Percentiles rank a stretch among this genome's conserved stretches.
Conservation (phyloP, 768 basidiomycete genomes). For the Paxillus rubicundulus region DNA sequence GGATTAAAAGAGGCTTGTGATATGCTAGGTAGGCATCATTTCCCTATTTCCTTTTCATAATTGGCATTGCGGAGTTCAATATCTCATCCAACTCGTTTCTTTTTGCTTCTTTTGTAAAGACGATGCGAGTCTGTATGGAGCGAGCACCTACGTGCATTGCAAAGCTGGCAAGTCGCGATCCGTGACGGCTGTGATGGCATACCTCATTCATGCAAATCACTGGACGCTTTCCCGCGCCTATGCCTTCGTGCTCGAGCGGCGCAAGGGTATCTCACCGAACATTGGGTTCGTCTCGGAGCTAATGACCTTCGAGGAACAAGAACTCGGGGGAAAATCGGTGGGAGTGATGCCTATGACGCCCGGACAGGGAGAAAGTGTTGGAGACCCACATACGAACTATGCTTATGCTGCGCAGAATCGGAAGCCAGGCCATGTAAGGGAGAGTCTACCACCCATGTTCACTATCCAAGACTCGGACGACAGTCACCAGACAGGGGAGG, state of each 20-base stretch:
- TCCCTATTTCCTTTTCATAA: conserved; percentile 1
- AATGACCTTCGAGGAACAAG: conserved; percentile 95
- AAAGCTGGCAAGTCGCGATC: conserved; percentile 95
- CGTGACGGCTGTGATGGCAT: conserved; percentile 95
- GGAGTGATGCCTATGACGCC: conserved; percentile 19
- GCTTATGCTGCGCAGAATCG: conserved; percentile 46
- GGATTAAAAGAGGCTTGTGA: conserved; percentile 85
- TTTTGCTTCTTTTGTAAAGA: conserved; percentile 45
- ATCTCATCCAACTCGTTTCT: conserved; percentile 2
- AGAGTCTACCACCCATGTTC: conserved; percentile 51
- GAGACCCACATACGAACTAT: conserved; percentile 37
- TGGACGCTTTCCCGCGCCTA: conserved; percentile 95
- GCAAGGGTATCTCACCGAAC: conserved; percentile 94
- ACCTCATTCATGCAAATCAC: conserved; percentile 95
- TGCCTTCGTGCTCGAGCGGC: conserved; percentile 84
- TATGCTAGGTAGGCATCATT: conserved; percentile 62
- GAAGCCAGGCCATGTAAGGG: conserved; percentile 64
- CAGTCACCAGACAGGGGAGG: conserved; percentile 26
- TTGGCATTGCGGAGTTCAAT: conserved; percentile 4
- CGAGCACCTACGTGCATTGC: conserved; percentile 94
- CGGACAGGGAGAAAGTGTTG: conserved; percentile 16
- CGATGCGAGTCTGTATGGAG: conserved; percentile 85
- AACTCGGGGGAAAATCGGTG: conserved; percentile 56
- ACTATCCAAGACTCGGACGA: conserved; percentile 29
- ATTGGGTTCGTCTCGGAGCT: conserved; percentile 97